These are phyloP conservation scores for Aspergillus campestris DNA, from an alignment of 495 filamentous ascomycete species.

Conservation along the genomic window DNA sequence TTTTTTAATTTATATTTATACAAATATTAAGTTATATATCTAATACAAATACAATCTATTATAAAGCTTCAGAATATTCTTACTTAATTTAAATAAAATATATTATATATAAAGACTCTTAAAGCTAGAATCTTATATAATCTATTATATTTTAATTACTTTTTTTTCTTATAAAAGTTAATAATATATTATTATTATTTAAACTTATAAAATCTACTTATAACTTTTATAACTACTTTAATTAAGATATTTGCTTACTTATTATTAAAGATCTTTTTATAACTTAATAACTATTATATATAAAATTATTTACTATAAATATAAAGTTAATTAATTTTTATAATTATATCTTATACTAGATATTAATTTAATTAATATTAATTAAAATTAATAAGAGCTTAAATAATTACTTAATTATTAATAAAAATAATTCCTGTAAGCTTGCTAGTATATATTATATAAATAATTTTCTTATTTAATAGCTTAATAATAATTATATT, in stretches of 20 bases:
- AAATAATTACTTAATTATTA: too few relatives aligned
- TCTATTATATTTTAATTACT: slow-evolving; percentile 3
- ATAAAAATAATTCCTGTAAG: too few relatives aligned
- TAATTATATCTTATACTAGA: too few relatives aligned
- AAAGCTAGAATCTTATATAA: not conserved
- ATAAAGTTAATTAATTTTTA: not conserved
- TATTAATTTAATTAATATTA: too few relatives aligned
- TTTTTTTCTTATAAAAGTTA: slow-evolving; percentile 1
- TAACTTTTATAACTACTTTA: not conserved
- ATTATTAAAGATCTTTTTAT: not conserved
- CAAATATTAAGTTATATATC: slow-evolving; percentile 1
- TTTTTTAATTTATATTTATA: not conserved
- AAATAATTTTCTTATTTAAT: too few relatives aligned
- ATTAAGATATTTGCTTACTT: slow-evolving; percentile 1
- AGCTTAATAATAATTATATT: too few relatives aligned
- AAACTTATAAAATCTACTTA: slow-evolving; percentile 1
- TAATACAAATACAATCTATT: not conserved
- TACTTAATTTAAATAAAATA: slow-evolving; percentile 4
- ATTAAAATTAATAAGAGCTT: too few relatives aligned
- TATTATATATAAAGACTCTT: too few relatives aligned
- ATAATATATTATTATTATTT: slow-evolving; percentile 1
- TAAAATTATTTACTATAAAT: not conserved
- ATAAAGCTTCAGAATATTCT: not conserved
- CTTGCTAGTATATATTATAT: too few relatives aligned
- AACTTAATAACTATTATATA: slow-evolving; percentile 1